Conservation (phyloP, 116 monocot species). For the Papilionanthe hybrid region DNA sequence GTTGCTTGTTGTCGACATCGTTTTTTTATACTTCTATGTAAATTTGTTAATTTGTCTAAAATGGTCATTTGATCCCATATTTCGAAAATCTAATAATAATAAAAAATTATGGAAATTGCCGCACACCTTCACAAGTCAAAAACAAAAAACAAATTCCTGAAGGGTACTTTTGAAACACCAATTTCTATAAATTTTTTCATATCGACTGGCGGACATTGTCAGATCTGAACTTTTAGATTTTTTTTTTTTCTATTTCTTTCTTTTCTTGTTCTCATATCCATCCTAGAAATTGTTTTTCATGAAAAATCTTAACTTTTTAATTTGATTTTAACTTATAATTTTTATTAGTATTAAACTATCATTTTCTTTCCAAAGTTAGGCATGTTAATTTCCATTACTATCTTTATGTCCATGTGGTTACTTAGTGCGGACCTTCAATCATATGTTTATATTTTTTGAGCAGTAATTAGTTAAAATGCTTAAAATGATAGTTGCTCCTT, state of each 20-base stretch:
- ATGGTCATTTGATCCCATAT: too few species aligned
- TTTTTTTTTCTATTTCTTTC: not conserved
- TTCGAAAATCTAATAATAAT: too few species aligned
- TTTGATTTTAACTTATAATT: too few species aligned
- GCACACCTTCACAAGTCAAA: conserved; percentile 6
- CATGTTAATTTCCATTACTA: not conserved
- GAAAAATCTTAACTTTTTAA: too few species aligned
- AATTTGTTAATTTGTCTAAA: too few species aligned
- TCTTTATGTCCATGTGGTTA: not conserved
- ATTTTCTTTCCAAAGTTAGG: not conserved
- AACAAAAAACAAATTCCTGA: not conserved
- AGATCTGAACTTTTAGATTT: not conserved
- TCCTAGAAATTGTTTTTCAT: not conserved
- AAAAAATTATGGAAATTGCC: not conserved
- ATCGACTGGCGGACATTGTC: not conserved
- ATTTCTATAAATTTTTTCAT: not conserved
- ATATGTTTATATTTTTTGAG: too few species aligned
- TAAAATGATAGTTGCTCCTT: too few species aligned
- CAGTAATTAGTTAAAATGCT: too few species aligned
- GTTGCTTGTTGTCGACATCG: not conserved
- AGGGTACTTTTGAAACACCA: conserved; percentile 15
- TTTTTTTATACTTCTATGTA: not conserved
- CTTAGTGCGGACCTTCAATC: not conserved
- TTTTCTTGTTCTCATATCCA: not conserved
- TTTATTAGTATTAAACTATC: too few species aligned